Base-by-base conservation (phyloP, 148 eudicot species). In the Tetragonia tetragonoides region DNA sequence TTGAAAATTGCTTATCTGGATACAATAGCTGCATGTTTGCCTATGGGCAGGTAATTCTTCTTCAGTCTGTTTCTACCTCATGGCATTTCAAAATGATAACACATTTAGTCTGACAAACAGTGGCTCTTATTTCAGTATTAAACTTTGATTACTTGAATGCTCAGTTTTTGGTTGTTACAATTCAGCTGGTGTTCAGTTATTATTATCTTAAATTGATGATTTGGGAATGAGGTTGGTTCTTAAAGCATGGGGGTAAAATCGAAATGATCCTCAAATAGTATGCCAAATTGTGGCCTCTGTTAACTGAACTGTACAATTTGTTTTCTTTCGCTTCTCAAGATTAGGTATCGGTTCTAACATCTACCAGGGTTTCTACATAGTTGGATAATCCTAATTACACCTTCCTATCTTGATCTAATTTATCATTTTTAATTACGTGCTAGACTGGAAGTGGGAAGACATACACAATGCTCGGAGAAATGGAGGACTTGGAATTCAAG, bases 401-500 rank as follows among this genome's bases (percentile, higher is more conserved):
- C 4, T 70, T 15, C 2, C 37, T 17, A 66, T 66, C 4, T 47
- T 53, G 42, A 38, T 57, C 66, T 69, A 40, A 59, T 62, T 21
- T 12, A 14, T 41, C 18, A 6, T 53, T 42, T 38, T 16, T 44
- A 34, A 4, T 80, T 14, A 4, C 44, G 40, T 54, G 10, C 56
- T 70, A 95, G 99, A 95, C 99, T 18, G 99, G 99, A 84, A 95
- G 99, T 80, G 99, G 99, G 66, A 95, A 95, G 84, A 95, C 99
- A 11, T 81, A 86, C 83, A 95, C 99, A 71, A 95, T 95, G 99
- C 97, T 95, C 28, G 99, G 99, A n/a, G 97, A 93, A 82, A 90
- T 90, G 82, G 93, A 89, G 38, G 90, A 87, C 74, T 80, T 93
- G 23, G 97, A 89, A 86, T 81, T 90, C 68, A 91, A 76, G 72